phyloP scores from a whole-genome alignment of 2,329 filamentous ascomycete species.

The Sordariomycetes sp. region DNA sequence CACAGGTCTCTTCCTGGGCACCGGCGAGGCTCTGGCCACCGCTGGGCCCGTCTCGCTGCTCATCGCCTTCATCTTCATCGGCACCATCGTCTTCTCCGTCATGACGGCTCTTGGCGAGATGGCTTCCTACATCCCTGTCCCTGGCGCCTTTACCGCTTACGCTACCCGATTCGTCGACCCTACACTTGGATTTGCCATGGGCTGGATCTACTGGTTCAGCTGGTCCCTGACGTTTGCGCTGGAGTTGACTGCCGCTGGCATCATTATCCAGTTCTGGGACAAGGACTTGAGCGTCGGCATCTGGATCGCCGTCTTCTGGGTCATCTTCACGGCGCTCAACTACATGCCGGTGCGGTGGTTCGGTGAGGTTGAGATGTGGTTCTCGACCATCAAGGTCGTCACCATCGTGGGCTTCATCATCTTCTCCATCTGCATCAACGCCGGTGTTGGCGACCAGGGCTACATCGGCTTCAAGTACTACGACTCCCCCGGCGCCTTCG shows the following conservation, averaged over 20 bases:
- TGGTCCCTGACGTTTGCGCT: conserved; percentile 67
- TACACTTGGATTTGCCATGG: conserved; percentile 66
- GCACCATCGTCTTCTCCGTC: conserved; percentile 64
- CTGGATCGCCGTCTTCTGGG: conserved; percentile 67
- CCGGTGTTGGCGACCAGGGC: conserved; percentile 59
- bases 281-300: conserved; percentile 54
- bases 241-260: conserved; percentile 61
- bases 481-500: conserved; percentile 59
- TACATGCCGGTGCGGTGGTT: conserved; percentile 64
- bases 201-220: conserved; percentile 78
- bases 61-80: conserved; percentile 61
- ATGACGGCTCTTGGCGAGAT: conserved; percentile 66
- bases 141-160: conserved; percentile 69
- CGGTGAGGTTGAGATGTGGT: conserved; percentile 72
- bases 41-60: conserved; percentile 58
- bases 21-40: conserved; percentile 50
- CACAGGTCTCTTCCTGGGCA: conserved; percentile 64
- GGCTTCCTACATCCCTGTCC: conserved; percentile 68
- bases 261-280: conserved; percentile 72
- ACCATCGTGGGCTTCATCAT: conserved; percentile 69
- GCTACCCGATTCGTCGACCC: conserved; percentile 67
- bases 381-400: conserved; percentile 67
- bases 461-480: conserved; percentile 69
- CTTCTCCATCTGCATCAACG: conserved; percentile 66
- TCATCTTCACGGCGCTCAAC: conserved; percentile 59